Percentiles rank a stretch among this genome's conserved stretches.
phyloP scores from a whole-genome alignment of 106 monocot species.

The Dioscorea dumetorum region DNA sequence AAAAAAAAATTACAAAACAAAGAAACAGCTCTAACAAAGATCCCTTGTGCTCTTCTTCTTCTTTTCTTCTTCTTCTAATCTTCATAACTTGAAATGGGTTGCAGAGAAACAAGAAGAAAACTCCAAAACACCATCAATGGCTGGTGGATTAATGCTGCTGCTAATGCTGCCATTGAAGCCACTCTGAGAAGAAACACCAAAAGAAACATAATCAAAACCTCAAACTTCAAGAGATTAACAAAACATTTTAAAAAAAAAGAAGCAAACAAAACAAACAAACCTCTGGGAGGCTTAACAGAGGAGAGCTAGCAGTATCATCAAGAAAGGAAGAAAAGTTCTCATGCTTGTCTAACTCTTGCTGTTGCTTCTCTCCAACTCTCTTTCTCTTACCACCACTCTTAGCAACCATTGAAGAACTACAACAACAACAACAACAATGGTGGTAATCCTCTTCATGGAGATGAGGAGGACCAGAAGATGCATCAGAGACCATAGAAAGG shows the following conservation, averaged over 20 bases:
- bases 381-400: constrained; percentile 24
- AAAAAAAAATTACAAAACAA: too few species aligned
- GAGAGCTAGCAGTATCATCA: constrained; percentile 90
- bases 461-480: constrained; percentile 87
- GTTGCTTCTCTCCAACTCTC: constrained; percentile 17
- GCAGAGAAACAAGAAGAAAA: constrained; percentile 77
- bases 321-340: constrained; percentile 16
- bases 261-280: constrained; percentile 1
- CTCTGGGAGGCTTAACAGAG: constrained; percentile 44
- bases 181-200: constrained; percentile 10
- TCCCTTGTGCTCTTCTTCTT: neutral
- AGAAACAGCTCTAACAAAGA: too few species aligned
- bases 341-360: constrained; percentile 1
- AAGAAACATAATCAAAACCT: neutral
- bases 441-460: constrained; percentile 24
- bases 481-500: constrained; percentile 92
- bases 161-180: too few species aligned
- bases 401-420: constrained; percentile 4
- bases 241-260: neutral
- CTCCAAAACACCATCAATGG: constrained; percentile 18
- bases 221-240: neutral
- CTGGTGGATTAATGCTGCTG: too few species aligned
- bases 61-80: neutral
- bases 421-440: constrained; percentile 6
- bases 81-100: constrained; percentile 59